Conservation (phyloP, 305 asterid genomes). For the Euphrasia arctica region DNA sequence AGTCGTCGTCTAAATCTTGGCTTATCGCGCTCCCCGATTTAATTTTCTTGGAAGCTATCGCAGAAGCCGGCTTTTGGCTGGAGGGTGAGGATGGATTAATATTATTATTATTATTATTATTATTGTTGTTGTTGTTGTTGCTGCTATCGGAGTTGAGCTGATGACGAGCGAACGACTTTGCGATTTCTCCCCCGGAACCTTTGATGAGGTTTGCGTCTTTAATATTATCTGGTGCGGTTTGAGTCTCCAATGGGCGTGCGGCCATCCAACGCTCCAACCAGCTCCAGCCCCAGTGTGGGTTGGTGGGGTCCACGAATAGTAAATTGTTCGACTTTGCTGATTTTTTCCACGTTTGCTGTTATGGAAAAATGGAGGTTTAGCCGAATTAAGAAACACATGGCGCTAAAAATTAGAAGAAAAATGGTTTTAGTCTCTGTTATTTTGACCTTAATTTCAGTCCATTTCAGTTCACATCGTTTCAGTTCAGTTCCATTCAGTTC, state of each 20-base stretch:
- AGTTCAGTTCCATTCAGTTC: no score
- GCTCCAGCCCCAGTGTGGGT: constrained; percentile 99
- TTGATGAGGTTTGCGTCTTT: constrained; percentile 52
- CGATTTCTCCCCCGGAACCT: constrained; percentile 64
- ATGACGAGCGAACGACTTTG: constrained; percentile 81
- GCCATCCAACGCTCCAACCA: constrained; percentile 97
- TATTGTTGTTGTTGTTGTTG: neutral
- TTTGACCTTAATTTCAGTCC: no score
- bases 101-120: no score
- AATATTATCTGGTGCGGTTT: constrained; percentile 31
- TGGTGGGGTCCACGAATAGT: constrained; percentile 90
- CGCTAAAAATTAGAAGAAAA: no score
- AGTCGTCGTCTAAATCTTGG: constrained; percentile 66
- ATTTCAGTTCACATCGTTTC: no score
- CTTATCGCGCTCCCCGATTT: constrained; percentile 46
- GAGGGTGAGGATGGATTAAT: constrained; percentile 43
- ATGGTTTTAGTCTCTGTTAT: no score
- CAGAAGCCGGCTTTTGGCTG: constrained; percentile 41
- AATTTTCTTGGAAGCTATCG: constrained; percentile 39
- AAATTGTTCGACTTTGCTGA: constrained; percentile 65
- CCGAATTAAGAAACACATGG: no score
- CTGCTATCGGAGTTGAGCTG: constrained; percentile 66
- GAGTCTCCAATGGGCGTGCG: constrained; percentile 61
- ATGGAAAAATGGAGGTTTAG: constrained; percentile 15
- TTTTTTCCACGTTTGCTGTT: constrained; percentile 93